Percentiles rank a stretch among this genome's conserved stretches.
phyloP scores from a whole-genome alignment of 164 flowering plant genomes.

The Dillenia turbinata region DNA sequence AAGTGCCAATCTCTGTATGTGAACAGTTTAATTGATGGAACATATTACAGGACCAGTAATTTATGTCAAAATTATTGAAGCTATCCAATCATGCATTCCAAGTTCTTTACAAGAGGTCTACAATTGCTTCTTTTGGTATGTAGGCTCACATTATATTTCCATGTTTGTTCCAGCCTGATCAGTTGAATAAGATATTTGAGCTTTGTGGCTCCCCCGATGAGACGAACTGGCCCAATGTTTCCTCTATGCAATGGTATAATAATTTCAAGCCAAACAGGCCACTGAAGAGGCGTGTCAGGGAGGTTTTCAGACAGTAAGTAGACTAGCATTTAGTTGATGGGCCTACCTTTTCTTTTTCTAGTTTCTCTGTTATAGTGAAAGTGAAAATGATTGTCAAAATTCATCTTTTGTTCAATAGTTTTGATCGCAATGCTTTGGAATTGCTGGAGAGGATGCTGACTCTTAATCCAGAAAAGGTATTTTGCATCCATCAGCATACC shows the following conservation, averaged over 20 bases:
- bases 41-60: too few species aligned
- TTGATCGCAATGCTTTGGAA: conserved; percentile 70
- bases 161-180: conserved; percentile 44
- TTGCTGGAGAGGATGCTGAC: conserved; percentile 63
- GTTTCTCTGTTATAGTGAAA: neutral
- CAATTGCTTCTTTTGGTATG: neutral
- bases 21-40: too few species aligned
- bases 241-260: conserved; percentile 66
- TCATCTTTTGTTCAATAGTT: conserved; percentile 25
- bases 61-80: too few species aligned
- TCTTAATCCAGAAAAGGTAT: conserved; percentile 74
- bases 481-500: neutral
- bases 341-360: neutral
- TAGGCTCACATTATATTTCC: too few species aligned
- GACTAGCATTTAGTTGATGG: neutral
- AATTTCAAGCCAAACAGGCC: conserved; percentile 59
- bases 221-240: conserved; percentile 63
- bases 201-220: conserved; percentile 79
- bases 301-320: conserved; percentile 59
- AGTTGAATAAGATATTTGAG: conserved; percentile 65
- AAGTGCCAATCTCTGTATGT: too few species aligned
- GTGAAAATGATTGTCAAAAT: too few species aligned
- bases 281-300: conserved; percentile 59
- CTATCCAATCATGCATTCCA: too few species aligned
- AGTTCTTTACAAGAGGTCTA: too few species aligned